Percentiles rank a stretch among this genome's conserved stretches.
phyloP scores from a whole-genome alignment of 805 yeast species.

The Candida koratica region DNA sequence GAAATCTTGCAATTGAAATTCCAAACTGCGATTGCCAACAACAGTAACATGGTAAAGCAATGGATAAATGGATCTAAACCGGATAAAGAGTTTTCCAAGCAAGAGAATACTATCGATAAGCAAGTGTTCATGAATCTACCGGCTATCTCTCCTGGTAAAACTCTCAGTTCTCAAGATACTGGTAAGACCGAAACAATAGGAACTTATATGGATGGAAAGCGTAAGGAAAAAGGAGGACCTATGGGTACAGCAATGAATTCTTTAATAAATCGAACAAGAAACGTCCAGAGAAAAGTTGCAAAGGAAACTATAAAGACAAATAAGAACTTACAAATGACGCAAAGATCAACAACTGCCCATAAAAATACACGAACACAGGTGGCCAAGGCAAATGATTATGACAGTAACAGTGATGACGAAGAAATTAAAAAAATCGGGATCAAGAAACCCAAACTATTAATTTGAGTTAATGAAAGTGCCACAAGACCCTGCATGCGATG shows the following conservation, averaged over 20 bases:
- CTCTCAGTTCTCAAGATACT: constrained; percentile 10
- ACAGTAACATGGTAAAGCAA: constrained; percentile 17
- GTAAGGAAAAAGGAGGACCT: not conserved
- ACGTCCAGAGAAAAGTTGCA: constrained; percentile 10
- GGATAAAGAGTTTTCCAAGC: too few relatives aligned
- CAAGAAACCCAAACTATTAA: constrained; percentile 9
- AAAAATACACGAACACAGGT: not conserved
- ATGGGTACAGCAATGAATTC: constrained; percentile 33
- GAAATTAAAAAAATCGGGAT: not conserved
- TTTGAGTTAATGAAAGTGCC: too few relatives aligned
- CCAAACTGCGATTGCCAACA: constrained; percentile 39
- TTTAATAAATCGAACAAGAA: constrained; percentile 35
- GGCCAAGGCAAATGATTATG: not conserved
- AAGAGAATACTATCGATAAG: not conserved
- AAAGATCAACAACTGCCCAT: too few relatives aligned
- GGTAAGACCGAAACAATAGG: constrained; percentile 7
- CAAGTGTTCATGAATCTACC: constrained; percentile 30
- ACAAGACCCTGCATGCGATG: too few relatives aligned
- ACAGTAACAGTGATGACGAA: constrained; percentile 1
- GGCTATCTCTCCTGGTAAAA: constrained; percentile 21
- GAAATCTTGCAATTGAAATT: constrained; percentile 46
- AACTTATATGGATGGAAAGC: constrained; percentile 2
- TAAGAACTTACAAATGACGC: not conserved
- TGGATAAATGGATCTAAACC: constrained; percentile 14
- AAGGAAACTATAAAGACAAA: not conserved